A percentile compares a stretch with the other conserved stretches of the same genome.
phyloP scores from a whole-genome alignment of 2,329 filamentous ascomycete species.

The Cordyceps javanica region DNA sequence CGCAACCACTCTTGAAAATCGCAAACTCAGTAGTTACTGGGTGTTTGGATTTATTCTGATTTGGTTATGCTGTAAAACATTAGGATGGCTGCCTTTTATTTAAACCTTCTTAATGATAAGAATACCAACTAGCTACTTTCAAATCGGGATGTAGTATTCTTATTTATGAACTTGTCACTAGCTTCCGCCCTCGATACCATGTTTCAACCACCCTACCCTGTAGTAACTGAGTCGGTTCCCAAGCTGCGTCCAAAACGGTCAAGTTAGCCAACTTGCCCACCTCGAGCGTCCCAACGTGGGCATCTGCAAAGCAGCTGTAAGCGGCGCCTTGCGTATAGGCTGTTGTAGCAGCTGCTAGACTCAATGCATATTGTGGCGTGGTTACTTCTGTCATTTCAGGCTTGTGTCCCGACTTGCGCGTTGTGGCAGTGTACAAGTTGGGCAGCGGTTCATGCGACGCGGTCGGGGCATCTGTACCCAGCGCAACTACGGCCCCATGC shows the following conservation, averaged over 20 bases:
- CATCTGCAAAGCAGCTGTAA: constrained; percentile 45
- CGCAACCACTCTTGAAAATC: too few relatives aligned
- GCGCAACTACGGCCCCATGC: constrained; percentile 41
- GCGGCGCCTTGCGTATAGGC: constrained; percentile 47
- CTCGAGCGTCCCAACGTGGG: constrained; percentile 41
- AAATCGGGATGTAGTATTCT: too few relatives aligned
- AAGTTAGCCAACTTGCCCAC: constrained; percentile 50
- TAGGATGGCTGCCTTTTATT: too few relatives aligned
- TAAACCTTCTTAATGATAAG: too few relatives aligned
- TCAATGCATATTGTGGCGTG: constrained; percentile 45
- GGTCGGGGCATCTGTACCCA: constrained; percentile 51
- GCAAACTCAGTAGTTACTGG: too few relatives aligned
- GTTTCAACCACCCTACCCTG: constrained; percentile 42
- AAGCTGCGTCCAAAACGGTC: constrained; percentile 38
- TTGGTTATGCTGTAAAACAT: too few relatives aligned
- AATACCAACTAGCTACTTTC: too few relatives aligned
- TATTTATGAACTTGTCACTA: too few relatives aligned
- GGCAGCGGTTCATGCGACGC: constrained; percentile 43
- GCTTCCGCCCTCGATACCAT: constrained; percentile 28
- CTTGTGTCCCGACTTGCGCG: constrained; percentile 42
- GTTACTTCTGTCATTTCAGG: constrained; percentile 32
- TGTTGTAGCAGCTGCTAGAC: constrained; percentile 40
- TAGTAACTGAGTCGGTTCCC: constrained; percentile 40
- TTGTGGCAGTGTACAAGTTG: constrained; percentile 51
- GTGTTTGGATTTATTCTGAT: too few relatives aligned